Base-by-base conservation (phyloP, 2,329 filamentous ascomycete genomes). In the Claviceps maximensis region DNA sequence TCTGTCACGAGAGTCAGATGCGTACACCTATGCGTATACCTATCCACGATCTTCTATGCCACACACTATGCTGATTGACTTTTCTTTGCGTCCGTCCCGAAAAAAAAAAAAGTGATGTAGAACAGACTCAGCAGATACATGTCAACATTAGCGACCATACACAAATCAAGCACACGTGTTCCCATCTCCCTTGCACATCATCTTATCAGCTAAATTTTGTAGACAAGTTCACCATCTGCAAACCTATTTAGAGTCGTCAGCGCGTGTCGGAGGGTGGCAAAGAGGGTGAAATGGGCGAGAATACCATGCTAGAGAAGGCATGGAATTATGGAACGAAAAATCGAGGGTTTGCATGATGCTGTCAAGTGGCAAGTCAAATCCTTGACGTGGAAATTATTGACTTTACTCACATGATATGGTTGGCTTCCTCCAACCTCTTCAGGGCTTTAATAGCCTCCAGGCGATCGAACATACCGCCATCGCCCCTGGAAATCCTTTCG, bases 381-480 rank as follows among this genome's bases (percentile, higher is more conserved):
- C 23, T 27, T 27, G 47, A n/a, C 15, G 8, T 5, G 19, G 47
- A n/a, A 29, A 23, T 23, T 2, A 38, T 33, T 9, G 13, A 51
- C 8, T 46, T 49, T 53, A 82, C 87, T 79, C 74, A 91, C 90
- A 98, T 98, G 64, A 98, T 83, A 73, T 91, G 84, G 67, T 96
- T 96, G 61, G 78, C 75, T 58, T 87, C 83, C 62, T 88, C 84
- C 80, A 98, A 83, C 65, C 78, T 82, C 68, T 81, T 80, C 53
- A 98, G 72, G 46, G 89, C 90, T 67, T 84, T 79, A 54, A 85
- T 72, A 0, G 86, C 88, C 69, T 98, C 93, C 0, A 73, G 74
- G 40, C 77, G 77, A 27, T 74, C 77, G 69, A 95, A 98, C 40
- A 75, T 69, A 8, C 78, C 77, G 4, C 76, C 77, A 27, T 71